A percentile compares a stretch with the other conserved stretches of the same genome.
Conservation (phyloP, 768 basidiomycete species). For the Amanita subjunquillea region DNA sequence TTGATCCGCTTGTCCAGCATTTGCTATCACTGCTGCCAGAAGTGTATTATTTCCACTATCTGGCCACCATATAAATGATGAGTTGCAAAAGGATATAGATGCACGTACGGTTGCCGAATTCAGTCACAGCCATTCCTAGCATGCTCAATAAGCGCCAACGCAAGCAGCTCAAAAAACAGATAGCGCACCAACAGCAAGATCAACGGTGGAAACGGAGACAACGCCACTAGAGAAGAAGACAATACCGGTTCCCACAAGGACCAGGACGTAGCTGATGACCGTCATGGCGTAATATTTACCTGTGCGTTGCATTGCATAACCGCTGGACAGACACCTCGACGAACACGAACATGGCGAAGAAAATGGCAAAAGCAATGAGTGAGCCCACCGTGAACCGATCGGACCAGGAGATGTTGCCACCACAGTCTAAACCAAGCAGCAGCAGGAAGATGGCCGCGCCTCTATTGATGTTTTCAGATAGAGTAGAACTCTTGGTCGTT, state of each 20-base stretch:
- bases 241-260: conserved; percentile 26
- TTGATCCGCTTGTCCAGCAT: conserved; percentile 50
- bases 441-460: conserved; percentile 53
- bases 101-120: conserved; percentile 29
- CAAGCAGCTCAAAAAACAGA: background rate
- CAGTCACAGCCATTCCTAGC: conserved; percentile 24
- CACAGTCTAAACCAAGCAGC: conserved; percentile 47
- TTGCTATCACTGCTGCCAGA: conserved; percentile 51
- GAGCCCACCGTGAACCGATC: conserved; percentile 26
- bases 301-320: conserved; percentile 35
- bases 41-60: conserved; percentile 39
- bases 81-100: too few species aligned
- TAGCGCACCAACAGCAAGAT: conserved; percentile 30
- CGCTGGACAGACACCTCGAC: too few species aligned
- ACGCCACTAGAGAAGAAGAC: conserved; percentile 31
- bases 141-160: background rate
- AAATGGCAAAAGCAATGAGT: conserved; percentile 22
- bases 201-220: conserved; percentile 21
- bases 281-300: conserved; percentile 48
- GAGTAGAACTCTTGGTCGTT: conserved; percentile 24
- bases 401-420: conserved; percentile 38
- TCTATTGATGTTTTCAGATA: conserved; percentile 38
- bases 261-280: conserved; percentile 25
- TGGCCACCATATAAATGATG: too few species aligned
- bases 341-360: too few species aligned